Conservation (phyloP, 2,329 filamentous ascomycete genomes). For the Cladorrhinum sp. region DNA sequence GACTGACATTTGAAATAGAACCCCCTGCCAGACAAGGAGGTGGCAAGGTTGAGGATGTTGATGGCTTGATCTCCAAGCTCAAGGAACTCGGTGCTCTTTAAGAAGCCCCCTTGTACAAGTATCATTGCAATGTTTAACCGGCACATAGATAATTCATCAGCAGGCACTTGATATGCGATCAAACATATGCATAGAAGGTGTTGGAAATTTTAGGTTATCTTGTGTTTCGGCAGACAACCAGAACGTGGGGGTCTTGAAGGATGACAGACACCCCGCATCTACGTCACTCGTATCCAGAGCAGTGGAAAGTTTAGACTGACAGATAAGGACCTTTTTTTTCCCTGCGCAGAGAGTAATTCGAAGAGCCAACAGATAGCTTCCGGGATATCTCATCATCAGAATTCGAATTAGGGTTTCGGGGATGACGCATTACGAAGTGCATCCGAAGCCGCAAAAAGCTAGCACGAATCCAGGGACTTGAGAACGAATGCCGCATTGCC, state of each 20-base stretch:
- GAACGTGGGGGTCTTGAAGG: background rate
- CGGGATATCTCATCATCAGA: background rate
- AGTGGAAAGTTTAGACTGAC: background rate
- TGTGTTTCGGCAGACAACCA: background rate
- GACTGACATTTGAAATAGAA: slow-evolving; percentile 57
- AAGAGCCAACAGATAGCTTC: background rate
- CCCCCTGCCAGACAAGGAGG: slow-evolving; percentile 85
- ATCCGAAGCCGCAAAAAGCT: background rate
- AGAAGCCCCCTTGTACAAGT: background rate
- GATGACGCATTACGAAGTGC: background rate
- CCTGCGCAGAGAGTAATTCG: background rate
- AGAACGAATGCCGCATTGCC: background rate
- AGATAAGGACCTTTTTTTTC: background rate
- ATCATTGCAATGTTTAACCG: background rate
- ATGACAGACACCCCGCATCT: background rate
- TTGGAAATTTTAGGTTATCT: background rate
- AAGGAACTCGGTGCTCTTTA: slow-evolving; percentile 81
- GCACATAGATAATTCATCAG: background rate
- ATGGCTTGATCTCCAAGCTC: slow-evolving; percentile 87
- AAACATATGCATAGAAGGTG: background rate
- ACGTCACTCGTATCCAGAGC: background rate
- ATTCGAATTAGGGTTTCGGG: background rate
- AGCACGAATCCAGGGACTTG: background rate
- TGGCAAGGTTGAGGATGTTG: slow-evolving; percentile 95
- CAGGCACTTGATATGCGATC: background rate